Evolutionary conservation across 2,329 filamentous ascomycete genomes (phyloP).

Genomic region (Emmonsiellopsis sp.): DNA sequence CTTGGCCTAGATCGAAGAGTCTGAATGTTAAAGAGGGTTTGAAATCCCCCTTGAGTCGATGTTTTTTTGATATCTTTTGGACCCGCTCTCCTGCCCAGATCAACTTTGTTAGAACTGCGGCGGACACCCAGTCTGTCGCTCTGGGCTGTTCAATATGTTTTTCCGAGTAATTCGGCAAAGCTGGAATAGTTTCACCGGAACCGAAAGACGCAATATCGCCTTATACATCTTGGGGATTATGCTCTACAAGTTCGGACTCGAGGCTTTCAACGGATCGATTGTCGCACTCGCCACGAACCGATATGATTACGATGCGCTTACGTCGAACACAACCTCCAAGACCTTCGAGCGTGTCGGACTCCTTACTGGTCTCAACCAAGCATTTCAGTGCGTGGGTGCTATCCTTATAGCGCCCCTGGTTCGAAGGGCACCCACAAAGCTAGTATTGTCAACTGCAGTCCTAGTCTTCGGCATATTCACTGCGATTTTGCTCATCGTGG

Average conservation of each 20-base stretch:
- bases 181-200: conserved; percentile 26
- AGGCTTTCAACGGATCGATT: conserved; percentile 45
- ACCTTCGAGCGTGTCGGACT: conserved; percentile 42
- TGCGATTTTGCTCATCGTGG: conserved; percentile 40
- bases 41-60: no score
- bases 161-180: conserved; percentile 2
- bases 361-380: conserved; percentile 42
- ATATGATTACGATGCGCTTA: conserved; percentile 38
- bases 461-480: conserved; percentile 41
- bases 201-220: conserved; percentile 38
- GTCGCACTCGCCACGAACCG: conserved; percentile 42
- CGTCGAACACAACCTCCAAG: conserved; percentile 22
- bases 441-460: conserved; percentile 37
- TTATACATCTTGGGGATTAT: conserved; percentile 44
- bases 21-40: no score
- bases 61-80: no score
- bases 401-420: conserved; percentile 45
- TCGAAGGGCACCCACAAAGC: conserved; percentile 39
- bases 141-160: not conserved
- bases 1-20: no score
- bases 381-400: conserved; percentile 43
- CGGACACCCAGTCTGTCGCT: no score
- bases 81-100: no score
- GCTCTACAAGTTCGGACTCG: conserved; percentile 45
- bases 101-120: no score